phyloP scores from a whole-genome alignment of 495 filamentous ascomycete genomes.

The Penicillium alfredii region DNA sequence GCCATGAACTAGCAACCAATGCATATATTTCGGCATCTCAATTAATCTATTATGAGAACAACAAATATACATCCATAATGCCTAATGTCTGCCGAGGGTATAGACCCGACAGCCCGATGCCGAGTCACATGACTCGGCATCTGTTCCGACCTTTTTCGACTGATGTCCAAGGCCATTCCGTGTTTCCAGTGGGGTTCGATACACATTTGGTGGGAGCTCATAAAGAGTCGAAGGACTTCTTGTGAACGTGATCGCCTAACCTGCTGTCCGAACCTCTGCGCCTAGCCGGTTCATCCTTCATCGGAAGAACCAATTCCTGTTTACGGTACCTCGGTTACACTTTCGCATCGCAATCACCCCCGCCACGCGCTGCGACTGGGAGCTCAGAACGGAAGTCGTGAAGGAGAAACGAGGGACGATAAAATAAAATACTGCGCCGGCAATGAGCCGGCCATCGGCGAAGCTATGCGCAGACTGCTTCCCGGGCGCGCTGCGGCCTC shows the following conservation, averaged over 20 bases:
- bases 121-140: constrained; percentile 28
- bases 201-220: no score
- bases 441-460: constrained; percentile 31
- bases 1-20: no score
- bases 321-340: constrained; percentile 26
- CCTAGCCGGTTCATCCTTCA: constrained; percentile 6
- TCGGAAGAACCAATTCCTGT: constrained; percentile 19
- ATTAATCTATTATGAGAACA: no score
- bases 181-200: neutral
- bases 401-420: no score
- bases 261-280: neutral
- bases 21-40: no score
- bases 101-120: no score
- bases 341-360: constrained; percentile 5
- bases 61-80: no score
- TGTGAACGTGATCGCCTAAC: no score
- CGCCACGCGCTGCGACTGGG: no score
- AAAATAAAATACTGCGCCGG: no score
- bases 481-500: constrained; percentile 26
- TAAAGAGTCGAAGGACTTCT: no score
- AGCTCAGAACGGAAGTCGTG: no score
- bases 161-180: constrained; percentile 1
- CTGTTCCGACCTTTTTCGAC: constrained; percentile 20
- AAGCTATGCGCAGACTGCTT: constrained; percentile 32
- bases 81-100: constrained; percentile 8